These are phyloP conservation scores for Juglanconis sp. DNA, from an alignment of 2,329 filamentous ascomycete genomes.

Conservation along the genomic window DNA sequence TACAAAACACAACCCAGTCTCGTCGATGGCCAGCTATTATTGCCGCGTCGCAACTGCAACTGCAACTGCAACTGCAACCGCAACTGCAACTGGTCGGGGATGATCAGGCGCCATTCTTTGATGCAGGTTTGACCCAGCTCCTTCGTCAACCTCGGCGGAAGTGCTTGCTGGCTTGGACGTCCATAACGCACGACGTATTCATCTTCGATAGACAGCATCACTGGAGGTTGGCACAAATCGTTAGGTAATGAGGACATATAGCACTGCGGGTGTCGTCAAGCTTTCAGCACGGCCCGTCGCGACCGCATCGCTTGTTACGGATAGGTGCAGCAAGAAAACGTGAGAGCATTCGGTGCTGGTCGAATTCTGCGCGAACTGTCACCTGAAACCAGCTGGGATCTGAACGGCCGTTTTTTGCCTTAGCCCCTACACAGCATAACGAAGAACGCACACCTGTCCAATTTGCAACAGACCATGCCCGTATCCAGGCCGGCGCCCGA, in stretches of 20 bases:
- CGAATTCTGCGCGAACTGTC: not conserved
- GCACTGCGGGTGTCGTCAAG: not conserved
- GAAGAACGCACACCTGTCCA: too few relatives aligned
- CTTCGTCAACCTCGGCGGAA: too few relatives aligned
- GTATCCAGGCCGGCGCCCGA: conserved; percentile 1
- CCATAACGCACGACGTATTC: not conserved
- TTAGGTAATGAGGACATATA: not conserved
- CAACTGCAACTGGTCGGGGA: conserved; percentile 12
- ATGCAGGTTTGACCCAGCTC: not conserved
- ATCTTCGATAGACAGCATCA: not conserved
- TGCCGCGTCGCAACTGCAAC: not conserved
- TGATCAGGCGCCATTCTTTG: conserved; percentile 4
- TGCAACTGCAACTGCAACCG: not conserved
- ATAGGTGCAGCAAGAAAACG: not conserved
- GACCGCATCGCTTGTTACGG: not conserved
- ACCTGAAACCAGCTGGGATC: not conserved
- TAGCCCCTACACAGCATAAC: not conserved
- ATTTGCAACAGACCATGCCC: not conserved
- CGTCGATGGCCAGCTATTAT: not conserved
- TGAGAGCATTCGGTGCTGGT: not conserved
- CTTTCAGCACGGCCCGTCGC: not conserved
- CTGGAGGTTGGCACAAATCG: not conserved
- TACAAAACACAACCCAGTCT: not conserved
- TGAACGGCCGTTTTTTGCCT: not conserved
- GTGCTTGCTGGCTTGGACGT: not conserved